phyloP scores from a whole-genome alignment of 345 rosid species.

The Salix brachista region DNA sequence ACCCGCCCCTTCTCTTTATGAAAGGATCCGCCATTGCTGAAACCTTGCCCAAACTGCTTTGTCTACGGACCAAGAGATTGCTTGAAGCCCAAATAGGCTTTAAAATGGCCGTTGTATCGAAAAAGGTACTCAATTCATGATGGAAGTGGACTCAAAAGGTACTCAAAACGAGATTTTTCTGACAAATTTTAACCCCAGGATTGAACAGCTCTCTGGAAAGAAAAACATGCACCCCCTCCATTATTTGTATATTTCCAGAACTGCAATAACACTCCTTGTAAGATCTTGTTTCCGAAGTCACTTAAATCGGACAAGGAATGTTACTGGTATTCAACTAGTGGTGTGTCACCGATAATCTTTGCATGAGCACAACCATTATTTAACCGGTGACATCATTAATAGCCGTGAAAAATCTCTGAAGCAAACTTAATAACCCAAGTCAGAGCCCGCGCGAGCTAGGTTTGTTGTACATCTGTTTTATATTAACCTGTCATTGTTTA shows the following conservation, averaged over 20 bases:
- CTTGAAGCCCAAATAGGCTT: neutral
- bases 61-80: neutral
- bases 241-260: neutral
- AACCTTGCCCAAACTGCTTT: neutral
- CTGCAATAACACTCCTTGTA: neutral
- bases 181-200: neutral
- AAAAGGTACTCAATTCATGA: neutral
- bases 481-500: too few species aligned
- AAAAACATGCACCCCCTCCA: neutral
- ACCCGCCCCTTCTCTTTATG: neutral
- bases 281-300: neutral
- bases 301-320: too few species aligned
- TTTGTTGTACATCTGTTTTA: too few species aligned
- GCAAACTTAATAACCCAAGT: slow-evolving; percentile 27
- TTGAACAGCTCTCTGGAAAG: neutral
- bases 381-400: slow-evolving; percentile 37
- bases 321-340: too few species aligned
- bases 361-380: slow-evolving; percentile 23
- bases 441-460: too few species aligned
- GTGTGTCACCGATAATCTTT: neutral
- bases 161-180: too few species aligned
- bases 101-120: neutral
- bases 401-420: slow-evolving; percentile 34
- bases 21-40: neutral
- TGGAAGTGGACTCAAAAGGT: neutral